Percentiles rank a stretch among this genome's conserved stretches.
phyloP scores from a whole-genome alignment of 2,329 filamentous ascomycete genomes.

The Berkeleyomyces basicola region DNA sequence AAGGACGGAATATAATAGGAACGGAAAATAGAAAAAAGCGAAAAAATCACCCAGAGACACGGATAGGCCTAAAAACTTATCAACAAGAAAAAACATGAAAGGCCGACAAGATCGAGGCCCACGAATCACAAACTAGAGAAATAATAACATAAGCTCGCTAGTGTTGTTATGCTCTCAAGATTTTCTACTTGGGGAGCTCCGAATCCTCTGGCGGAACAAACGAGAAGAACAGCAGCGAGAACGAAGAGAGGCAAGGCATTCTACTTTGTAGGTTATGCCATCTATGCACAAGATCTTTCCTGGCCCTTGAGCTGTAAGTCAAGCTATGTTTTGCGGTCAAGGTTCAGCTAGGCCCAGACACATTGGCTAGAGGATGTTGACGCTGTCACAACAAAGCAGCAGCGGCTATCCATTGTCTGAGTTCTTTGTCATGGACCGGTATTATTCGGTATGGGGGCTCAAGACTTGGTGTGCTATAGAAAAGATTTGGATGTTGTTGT shows the following conservation, averaged over 20 bases:
- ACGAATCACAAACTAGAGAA: slow-evolving; percentile 3
- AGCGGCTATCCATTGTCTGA: no score
- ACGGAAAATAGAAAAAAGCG: neutral
- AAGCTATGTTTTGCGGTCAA: no score
- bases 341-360: no score
- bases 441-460: no score
- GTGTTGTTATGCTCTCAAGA: neutral
- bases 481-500: neutral
- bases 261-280: neutral
- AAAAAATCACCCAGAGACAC: neutral
- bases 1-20: no score
- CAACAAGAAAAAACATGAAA: slow-evolving; percentile 1
- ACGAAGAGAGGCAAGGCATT: neutral
- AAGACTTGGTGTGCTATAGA: neutral
- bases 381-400: no score
- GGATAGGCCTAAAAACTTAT: neutral
- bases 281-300: no score
- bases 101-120: neutral
- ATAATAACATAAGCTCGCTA: neutral
- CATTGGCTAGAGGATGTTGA: no score
- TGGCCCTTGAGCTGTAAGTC: no score
- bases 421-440: no score
- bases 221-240: neutral
- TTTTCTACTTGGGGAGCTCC: neutral
- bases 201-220: neutral